Percentiles rank a stretch among this genome's conserved stretches.
phyloP scores from a whole-genome alignment of 306 rosid species.

The Trichosanthes truncata region DNA sequence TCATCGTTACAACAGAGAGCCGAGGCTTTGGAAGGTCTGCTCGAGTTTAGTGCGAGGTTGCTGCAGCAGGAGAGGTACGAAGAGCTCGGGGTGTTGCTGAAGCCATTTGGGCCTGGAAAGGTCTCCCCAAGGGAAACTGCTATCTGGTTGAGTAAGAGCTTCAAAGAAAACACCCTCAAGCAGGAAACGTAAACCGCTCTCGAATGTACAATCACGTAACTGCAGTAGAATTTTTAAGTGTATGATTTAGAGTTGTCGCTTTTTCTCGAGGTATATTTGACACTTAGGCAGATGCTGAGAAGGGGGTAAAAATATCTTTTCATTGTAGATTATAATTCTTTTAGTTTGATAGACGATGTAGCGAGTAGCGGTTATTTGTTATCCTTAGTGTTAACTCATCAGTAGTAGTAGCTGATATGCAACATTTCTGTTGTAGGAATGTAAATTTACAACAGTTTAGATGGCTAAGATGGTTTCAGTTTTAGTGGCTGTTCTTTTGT shows the following conservation, averaged over 20 bases:
- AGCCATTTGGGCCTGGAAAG: slow-evolving; percentile 93
- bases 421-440: not conserved
- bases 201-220: slow-evolving; percentile 18
- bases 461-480: not conserved
- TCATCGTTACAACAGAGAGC: slow-evolving; percentile 79
- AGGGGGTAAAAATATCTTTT: slow-evolving; percentile 2
- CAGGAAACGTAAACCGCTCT: slow-evolving; percentile 32
- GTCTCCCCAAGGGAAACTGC: slow-evolving; percentile 99
- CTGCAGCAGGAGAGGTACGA: slow-evolving; percentile 80
- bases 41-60: slow-evolving; percentile 93
- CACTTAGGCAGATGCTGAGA: slow-evolving; percentile 17
- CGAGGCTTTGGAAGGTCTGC: slow-evolving; percentile 97
- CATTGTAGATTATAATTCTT: slow-evolving; percentile 9
- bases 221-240: slow-evolving; percentile 7
- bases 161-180: slow-evolving; percentile 58
- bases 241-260: slow-evolving; percentile 9
- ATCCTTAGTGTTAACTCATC: not conserved
- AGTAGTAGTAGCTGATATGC: not conserved
- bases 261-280: slow-evolving; percentile 30
- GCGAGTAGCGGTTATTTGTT: not conserved
- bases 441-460: slow-evolving; percentile 3
- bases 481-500: not conserved
- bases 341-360: slow-evolving; percentile 3
- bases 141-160: slow-evolving; percentile 95
- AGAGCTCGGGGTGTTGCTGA: slow-evolving; percentile 89